A percentile compares a stretch with the other conserved stretches of the same genome.
phyloP scores from a whole-genome alignment of 116 monocot species.

The Zostera marina region DNA sequence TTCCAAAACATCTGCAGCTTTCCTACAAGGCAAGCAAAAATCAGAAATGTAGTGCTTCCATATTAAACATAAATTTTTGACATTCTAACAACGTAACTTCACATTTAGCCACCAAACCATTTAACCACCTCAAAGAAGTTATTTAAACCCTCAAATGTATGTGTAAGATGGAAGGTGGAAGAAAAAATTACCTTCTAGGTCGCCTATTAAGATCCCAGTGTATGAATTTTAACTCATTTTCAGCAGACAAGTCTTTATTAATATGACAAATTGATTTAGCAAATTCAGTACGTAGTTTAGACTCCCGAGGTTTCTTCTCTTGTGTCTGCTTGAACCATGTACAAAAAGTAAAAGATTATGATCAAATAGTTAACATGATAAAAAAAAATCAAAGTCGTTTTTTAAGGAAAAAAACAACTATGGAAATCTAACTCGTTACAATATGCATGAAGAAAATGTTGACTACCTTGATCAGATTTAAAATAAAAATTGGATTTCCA shows the following conservation, averaged over 20 bases:
- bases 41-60: not conserved
- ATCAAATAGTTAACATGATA: not conserved
- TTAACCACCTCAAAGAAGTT: not conserved
- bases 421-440: no score
- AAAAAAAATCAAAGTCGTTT: no score
- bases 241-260: conserved; percentile 50
- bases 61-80: not conserved
- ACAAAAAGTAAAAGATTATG: not conserved
- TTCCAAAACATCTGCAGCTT: conserved; percentile 41
- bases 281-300: conserved; percentile 62
- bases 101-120: not conserved
- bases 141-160: not conserved
- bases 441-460: not conserved
- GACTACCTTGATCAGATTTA: conserved; percentile 81
- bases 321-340: conserved; percentile 27
- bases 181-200: conserved; percentile 36
- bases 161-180: not conserved
- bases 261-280: conserved; percentile 58
- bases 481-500: conserved; percentile 75
- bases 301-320: conserved; percentile 74
- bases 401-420: not conserved
- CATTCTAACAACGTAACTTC: not conserved
- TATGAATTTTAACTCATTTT: conserved; percentile 54
- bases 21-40: conserved; percentile 26
- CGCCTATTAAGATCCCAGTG: conserved; percentile 87